phyloP scores from a whole-genome alignment of 495 filamentous ascomycete species.

The Penicillium chermesinum region DNA sequence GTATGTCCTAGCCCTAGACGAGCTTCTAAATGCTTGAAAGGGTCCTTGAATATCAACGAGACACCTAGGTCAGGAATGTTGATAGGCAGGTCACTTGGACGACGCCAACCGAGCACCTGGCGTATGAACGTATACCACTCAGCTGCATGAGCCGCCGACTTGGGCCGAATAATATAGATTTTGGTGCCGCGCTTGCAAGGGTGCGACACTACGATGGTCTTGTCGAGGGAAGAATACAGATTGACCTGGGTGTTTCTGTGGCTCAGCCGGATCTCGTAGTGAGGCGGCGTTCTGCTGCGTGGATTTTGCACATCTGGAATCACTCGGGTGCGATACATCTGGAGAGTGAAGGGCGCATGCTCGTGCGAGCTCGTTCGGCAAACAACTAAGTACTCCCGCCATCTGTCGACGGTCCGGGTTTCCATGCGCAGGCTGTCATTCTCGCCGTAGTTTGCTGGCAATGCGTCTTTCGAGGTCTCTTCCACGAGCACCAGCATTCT shows the following conservation, averaged over 20 bases:
- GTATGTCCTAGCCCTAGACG: slow-evolving; percentile 33
- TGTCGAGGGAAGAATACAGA: slow-evolving; percentile 66
- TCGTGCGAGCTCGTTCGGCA: slow-evolving; percentile 54
- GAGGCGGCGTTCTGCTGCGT: slow-evolving; percentile 45
- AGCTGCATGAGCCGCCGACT: slow-evolving; percentile 58
- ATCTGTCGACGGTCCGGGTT: slow-evolving; percentile 58
- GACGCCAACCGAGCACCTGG: slow-evolving; percentile 55
- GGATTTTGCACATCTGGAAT: slow-evolving; percentile 58
- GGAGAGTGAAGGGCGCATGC: slow-evolving; percentile 52
- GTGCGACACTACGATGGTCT: slow-evolving; percentile 65
- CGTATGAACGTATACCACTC: slow-evolving; percentile 75
- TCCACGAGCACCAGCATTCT: slow-evolving; percentile 70
- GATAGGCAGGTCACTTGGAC: slow-evolving; percentile 56
- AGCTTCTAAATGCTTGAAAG: slow-evolving; percentile 54
- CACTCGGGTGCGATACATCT: slow-evolving; percentile 66
- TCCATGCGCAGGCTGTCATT: slow-evolving; percentile 59
- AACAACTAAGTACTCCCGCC: slow-evolving; percentile 68
- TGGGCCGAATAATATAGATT: slow-evolving; percentile 64
- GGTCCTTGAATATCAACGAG: slow-evolving; percentile 56
- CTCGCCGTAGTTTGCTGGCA: slow-evolving; percentile 63
- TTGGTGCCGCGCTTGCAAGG: slow-evolving; percentile 51
- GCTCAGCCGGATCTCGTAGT: slow-evolving; percentile 53
- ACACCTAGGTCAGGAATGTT: slow-evolving; percentile 65
- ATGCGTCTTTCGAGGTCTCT: slow-evolving; percentile 41
- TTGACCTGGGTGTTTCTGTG: slow-evolving; percentile 55